Percentiles rank a stretch among this genome's conserved stretches.
phyloP scores from a whole-genome alignment of 164 flowering plant species.

The Sedum album region DNA sequence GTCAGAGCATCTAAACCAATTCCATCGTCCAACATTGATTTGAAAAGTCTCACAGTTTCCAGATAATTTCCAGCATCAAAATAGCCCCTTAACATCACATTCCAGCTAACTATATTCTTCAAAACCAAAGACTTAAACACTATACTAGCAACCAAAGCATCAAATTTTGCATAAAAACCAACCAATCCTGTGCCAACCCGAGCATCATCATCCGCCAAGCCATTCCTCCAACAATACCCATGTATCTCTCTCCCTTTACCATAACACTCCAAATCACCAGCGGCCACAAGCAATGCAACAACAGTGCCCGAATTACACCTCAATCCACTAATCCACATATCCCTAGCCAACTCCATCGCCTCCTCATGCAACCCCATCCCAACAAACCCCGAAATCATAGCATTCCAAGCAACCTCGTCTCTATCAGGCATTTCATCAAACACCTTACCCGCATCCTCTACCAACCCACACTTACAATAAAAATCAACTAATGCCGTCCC shows the following conservation, averaged over 20 bases:
- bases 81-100: conserved; percentile 40
- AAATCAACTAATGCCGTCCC: conserved; percentile 38
- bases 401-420: conserved; percentile 42
- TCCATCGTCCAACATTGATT: conserved; percentile 25
- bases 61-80: conserved; percentile 22
- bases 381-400: conserved; percentile 36
- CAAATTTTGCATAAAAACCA: conserved; percentile 37
- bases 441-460: conserved; percentile 28
- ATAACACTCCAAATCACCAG: conserved; percentile 21
- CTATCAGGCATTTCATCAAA: conserved; percentile 32
- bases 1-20: conserved; percentile 23
- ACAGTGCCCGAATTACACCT: conserved; percentile 34
- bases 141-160: conserved; percentile 17
- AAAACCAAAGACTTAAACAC: conserved; percentile 35
- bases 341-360: conserved; percentile 21
- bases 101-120: conserved; percentile 41
- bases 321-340: conserved; percentile 27
- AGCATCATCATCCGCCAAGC: conserved; percentile 22
- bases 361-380: conserved; percentile 21
- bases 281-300: conserved; percentile 35
- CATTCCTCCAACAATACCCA: conserved; percentile 46
- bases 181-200: conserved; percentile 47
- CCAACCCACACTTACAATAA: conserved; percentile 36
- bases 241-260: conserved; percentile 27
- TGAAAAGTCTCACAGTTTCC: conserved; percentile 29